Conservation (phyloP, 1,284 basidiomycete species). For the Marasmius oreades region DNA sequence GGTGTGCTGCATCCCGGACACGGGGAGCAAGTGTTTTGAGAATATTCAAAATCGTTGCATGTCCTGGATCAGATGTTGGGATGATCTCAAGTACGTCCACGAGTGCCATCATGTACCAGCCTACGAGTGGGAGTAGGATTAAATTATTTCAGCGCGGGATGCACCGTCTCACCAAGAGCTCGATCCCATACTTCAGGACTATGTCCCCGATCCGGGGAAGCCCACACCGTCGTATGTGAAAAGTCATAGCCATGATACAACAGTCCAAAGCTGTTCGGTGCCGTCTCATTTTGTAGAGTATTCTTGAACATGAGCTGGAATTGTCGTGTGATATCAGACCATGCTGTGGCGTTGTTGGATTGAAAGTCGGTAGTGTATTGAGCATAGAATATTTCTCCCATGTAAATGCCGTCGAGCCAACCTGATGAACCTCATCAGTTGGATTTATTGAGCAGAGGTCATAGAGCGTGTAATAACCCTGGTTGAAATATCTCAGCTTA, state of each 20-base stretch:
- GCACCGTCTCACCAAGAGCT: constrained; percentile 33
- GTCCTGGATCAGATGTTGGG: constrained; percentile 29
- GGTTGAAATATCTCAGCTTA: constrained; percentile 37
- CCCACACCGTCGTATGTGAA: constrained; percentile 40
- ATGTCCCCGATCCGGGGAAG: constrained; percentile 41
- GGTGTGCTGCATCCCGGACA: constrained; percentile 37
- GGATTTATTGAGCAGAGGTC: background rate
- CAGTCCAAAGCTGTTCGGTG: constrained; percentile 36
- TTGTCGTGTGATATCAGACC: constrained; percentile 42
- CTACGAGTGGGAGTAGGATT: background rate
- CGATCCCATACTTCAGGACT: constrained; percentile 48
- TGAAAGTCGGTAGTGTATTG: constrained; percentile 38
- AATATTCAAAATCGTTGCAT: constrained; percentile 28
- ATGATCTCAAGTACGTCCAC: constrained; percentile 43
- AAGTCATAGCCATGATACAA: constrained; percentile 49
- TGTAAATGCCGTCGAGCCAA: constrained; percentile 47
- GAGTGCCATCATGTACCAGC: constrained; percentile 50
- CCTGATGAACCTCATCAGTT: constrained; percentile 22
- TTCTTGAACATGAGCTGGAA: constrained; percentile 42
- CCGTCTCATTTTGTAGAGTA: constrained; percentile 35
- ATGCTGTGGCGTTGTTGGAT: constrained; percentile 35
- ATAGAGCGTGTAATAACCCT: constrained; percentile 26
- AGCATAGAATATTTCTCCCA: constrained; percentile 45
- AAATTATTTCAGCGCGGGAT: too few species aligned
- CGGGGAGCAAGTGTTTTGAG: constrained; percentile 33